Evolutionary conservation across 1,284 basidiomycete species (phyloP).

Genomic region (Naganishia sp.): DNA sequence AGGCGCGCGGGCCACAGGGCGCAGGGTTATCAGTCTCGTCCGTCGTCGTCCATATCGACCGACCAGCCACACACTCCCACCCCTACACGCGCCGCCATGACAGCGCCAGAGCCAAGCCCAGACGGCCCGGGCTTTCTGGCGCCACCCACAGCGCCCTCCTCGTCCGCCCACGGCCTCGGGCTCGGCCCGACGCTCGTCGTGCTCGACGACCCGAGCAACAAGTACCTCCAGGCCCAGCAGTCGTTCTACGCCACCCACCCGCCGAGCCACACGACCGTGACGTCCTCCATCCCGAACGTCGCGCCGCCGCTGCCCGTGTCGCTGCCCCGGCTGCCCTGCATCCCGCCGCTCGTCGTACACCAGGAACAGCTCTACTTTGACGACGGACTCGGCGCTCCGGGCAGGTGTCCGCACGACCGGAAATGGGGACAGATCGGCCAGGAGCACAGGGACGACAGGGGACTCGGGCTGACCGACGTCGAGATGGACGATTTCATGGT

Average conservation of each 20-base stretch:
- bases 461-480: constrained; percentile 42
- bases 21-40: no score
- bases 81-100: neutral
- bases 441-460: constrained; percentile 42
- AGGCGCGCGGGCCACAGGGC: neutral
- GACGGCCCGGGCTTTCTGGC: constrained; percentile 29
- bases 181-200: constrained; percentile 32
- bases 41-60: neutral
- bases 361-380: constrained; percentile 36
- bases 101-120: neutral
- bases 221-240: constrained; percentile 32
- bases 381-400: constrained; percentile 35
- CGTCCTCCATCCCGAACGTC: constrained; percentile 30
- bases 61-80: neutral
- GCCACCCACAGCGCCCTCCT: constrained; percentile 31
- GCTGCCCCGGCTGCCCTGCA: constrained; percentile 33
- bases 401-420: constrained; percentile 38
- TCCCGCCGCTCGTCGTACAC: constrained; percentile 34
- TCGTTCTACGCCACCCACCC: constrained; percentile 33
- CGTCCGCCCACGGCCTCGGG: constrained; percentile 32
- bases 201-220: constrained; percentile 32
- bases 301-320: constrained; percentile 34
- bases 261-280: constrained; percentile 23
- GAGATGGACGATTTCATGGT: constrained; percentile 49
- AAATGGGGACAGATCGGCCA: constrained; percentile 43